Base-by-base conservation (phyloP, 1,284 basidiomycete species). In the Malassezia furfur region DNA sequence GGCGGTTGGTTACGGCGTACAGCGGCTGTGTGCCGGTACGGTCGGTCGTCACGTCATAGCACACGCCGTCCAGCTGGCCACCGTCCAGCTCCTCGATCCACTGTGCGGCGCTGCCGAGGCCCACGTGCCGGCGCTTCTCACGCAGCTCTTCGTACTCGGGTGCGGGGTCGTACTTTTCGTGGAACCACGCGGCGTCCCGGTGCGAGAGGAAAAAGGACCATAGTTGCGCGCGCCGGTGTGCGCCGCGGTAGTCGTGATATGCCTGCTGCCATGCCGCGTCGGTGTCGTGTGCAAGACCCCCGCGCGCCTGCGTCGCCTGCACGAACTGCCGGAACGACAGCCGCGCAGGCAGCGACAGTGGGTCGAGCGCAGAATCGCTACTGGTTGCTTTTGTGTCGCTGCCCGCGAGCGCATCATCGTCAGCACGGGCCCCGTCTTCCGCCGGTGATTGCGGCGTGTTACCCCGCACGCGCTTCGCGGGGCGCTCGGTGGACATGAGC, bases 141-240 rank as follows among this genome's bases (percentile, higher is more conserved):
- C 68, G 45, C 14, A 52, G 61, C 7, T n/a, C 36, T 28, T 60
- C 57, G 38, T 57, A 61, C 1, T 59, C 60, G 21, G 62, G 54
- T 17, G 43, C 45, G 5, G 62, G 50, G 4, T 58, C 61, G 49
- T 71, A 72, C 52, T 68, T 68, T 44, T 72, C 70, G 36, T 54
- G 55, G 55, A 72, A 72, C 66, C 69, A 72, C 12, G 59, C 60
- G 31, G 64, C 61, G 36, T 66, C 49, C 12, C 55, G 58, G 31
- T 67, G 60, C 30, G 62, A 57, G n/a, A 66, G 54, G 31, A 65
- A 72, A 53, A 70, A 72, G 47, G 48, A 22, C 37, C 50, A 48
- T 30, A 71, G 60, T 30, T 63, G 59, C 40, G 60, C 60, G 14
- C 63, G 59, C 51, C 62, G 59, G 52, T 59, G 67, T 12, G 60